These are phyloP conservation scores for Trametes meyenii DNA, from an alignment of 768 basidiomycete genomes.

Conservation along the genomic window DNA sequence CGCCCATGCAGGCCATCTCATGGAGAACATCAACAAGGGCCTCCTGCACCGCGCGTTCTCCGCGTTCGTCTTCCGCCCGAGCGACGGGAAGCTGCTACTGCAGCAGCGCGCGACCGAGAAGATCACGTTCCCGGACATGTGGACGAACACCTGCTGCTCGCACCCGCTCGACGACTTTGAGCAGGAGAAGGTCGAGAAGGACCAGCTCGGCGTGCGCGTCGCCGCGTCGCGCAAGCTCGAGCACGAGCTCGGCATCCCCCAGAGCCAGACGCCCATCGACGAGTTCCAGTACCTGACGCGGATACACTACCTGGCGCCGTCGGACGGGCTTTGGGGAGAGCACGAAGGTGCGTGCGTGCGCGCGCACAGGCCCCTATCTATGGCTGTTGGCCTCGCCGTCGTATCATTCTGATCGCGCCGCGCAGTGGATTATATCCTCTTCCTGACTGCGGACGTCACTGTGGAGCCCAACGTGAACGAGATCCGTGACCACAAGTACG, in stretches of 20 bases:
- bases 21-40: slow-evolving; percentile 94
- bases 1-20: slow-evolving; percentile 76
- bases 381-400: background rate
- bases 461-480: slow-evolving; percentile 86
- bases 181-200: slow-evolving; percentile 73
- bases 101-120: slow-evolving; percentile 98
- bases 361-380: background rate
- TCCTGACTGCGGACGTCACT: slow-evolving; percentile 86
- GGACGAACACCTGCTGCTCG: slow-evolving; percentile 99
- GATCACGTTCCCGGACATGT: slow-evolving; percentile 99
- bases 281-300: slow-evolving; percentile 93
- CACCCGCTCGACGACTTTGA: slow-evolving; percentile 95
- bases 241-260: slow-evolving; percentile 94
- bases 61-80: slow-evolving; percentile 93
- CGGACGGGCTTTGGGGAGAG: slow-evolving; percentile 93
- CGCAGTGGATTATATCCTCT: slow-evolving; percentile 96
- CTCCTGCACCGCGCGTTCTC: slow-evolving; percentile 98
- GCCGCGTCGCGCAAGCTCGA: slow-evolving; percentile 96
- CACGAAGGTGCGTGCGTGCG: slow-evolving; percentile 78
- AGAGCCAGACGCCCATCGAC: slow-evolving; percentile 72
- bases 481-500: slow-evolving; percentile 89
- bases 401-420: slow-evolving; percentile 1
- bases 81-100: slow-evolving; percentile 89
- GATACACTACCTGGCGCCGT: slow-evolving; percentile 97
- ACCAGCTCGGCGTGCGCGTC: slow-evolving; percentile 80